Evolutionary conservation across 2,329 filamentous ascomycete genomes (phyloP).

Genomic region (Claviceps sp.): DNA sequence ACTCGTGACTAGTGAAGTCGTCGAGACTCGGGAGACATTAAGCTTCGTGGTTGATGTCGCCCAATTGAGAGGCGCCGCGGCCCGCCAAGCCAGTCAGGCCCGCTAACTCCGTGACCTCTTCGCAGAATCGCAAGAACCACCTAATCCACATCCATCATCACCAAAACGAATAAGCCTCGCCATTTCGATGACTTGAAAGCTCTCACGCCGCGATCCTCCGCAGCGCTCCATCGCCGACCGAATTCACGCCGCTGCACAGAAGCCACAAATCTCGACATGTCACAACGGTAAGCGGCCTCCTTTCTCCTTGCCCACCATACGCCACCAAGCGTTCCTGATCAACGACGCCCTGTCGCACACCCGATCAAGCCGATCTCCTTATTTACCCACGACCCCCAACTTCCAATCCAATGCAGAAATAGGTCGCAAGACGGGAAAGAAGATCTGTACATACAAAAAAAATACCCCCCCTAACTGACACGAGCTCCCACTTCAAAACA

Average conservation of each 20-base stretch:
- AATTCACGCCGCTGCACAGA: not conserved
- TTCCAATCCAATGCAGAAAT: not conserved
- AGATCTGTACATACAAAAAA: no score
- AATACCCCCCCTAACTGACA: not conserved
- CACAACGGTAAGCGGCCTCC: slow-evolving; percentile 19
- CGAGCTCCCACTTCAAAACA: slow-evolving; percentile 16
- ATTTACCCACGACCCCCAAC: not conserved
- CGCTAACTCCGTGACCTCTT: not conserved
- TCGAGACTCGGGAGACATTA: not conserved
- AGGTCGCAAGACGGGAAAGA: no score
- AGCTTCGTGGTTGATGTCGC: not conserved
- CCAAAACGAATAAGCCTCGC: not conserved
- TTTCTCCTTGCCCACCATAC: not conserved
- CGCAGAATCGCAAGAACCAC: slow-evolving; percentile 8
- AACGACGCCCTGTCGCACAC: not conserved
- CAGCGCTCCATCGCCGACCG: not conserved
- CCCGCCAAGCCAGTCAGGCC: not conserved
- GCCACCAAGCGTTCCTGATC: not conserved
- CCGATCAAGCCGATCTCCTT: not conserved
- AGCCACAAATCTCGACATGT: slow-evolving; percentile 12
- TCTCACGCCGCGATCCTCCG: not conserved
- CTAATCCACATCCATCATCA: slow-evolving; percentile 4
- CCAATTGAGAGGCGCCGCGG: not conserved
- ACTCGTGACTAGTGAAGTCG: not conserved
- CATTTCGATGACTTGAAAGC: not conserved